Evolutionary conservation across 208 protist species (phyloP), one percentile per base, ranked within the genome.

Genomic region (Trypanosoma vivax): DNA sequence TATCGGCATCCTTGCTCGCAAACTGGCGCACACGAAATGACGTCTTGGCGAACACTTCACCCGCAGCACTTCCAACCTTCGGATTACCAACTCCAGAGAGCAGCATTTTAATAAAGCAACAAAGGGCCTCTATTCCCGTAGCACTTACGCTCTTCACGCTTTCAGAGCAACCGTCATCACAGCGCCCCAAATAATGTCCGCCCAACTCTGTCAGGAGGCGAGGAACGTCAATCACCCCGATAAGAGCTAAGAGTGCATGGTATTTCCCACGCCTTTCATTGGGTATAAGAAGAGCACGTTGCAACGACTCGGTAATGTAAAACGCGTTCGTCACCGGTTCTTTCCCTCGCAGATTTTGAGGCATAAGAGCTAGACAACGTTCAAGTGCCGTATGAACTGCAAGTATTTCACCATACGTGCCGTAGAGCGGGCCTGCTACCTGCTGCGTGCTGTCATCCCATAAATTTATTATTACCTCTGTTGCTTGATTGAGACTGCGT

Each of bases 401-500:
- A 46, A 83, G 71, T 19, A 83, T 53, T 48, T 66, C 60, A 51
- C 70, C 70, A 65, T 88, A 95, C 29, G 88, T 88, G 39, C 65
- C 75, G 67, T 92, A 90, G 10, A 95, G 69, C 13, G 81, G 70
- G 2, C 88, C 84, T 13, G 88, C 79, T 41, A 90, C 76, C 41
- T 90, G 84, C 57, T 85, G 79, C 21, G 88, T 95, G 33, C 70
- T 76, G 30, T 95, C 88, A 50, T 95, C 88, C 84, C 88, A 95
- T 18, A 95, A 68, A 5, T 67, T 73, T 73, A 92, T 90, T 39
- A 89, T 76, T 27, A 95, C 58, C 60, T 87, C 76, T 38, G 74
- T 80, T 21, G 80, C 69, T n/a, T 48, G 46, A 43, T 66, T 37
- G 10, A 94, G 52, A 21, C 61, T 63, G 16, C 52, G 14, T 11